phyloP scores from a whole-genome alignment of 768 basidiomycete genomes.

The Tylopilus balloui region DNA sequence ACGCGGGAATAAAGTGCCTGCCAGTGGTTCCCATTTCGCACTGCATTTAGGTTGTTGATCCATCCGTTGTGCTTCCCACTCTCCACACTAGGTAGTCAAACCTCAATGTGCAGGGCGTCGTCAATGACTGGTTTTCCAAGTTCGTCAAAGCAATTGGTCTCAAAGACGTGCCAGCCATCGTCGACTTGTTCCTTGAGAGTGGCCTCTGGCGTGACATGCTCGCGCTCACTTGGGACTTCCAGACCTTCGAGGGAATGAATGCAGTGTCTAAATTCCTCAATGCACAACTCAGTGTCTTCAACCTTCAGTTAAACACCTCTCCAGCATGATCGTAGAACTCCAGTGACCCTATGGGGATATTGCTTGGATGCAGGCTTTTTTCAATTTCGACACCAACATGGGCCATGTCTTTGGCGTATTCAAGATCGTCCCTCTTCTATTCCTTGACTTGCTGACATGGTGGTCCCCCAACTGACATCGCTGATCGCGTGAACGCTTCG shows the following conservation, averaged over 20 bases:
- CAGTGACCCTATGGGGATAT: conserved; percentile 34
- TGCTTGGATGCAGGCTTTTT: conserved; percentile 40
- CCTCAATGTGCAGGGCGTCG: conserved; percentile 36
- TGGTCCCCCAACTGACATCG: conserved; percentile 45
- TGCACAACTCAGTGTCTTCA: conserved; percentile 37
- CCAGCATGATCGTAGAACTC: conserved; percentile 17
- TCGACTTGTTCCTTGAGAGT: conserved; percentile 31
- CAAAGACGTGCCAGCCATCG: conserved; percentile 34
- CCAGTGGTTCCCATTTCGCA: too few relatives aligned
- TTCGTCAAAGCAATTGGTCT: conserved; percentile 34
- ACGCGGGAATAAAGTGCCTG: too few relatives aligned
- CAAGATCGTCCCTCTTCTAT: conserved; percentile 45
- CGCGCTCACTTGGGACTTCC: conserved; percentile 61
- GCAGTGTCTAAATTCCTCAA: conserved; percentile 42
- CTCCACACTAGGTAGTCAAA: conserved; percentile 26
- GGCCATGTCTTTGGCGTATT: conserved; percentile 42
- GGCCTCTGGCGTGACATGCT: conserved; percentile 58
- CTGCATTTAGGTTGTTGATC: too few relatives aligned
- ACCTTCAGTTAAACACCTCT: conserved; percentile 20
- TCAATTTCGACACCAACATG: conserved; percentile 42
- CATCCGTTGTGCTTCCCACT: conserved; percentile 21
- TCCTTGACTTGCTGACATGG: too few relatives aligned
- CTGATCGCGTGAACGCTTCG: conserved; percentile 50
- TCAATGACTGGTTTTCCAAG: conserved; percentile 38
- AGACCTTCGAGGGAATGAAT: conserved; percentile 45